Base-by-base conservation (phyloP, 371 early-diverging fungal genomes). In the Mucor mucedo region DNA sequence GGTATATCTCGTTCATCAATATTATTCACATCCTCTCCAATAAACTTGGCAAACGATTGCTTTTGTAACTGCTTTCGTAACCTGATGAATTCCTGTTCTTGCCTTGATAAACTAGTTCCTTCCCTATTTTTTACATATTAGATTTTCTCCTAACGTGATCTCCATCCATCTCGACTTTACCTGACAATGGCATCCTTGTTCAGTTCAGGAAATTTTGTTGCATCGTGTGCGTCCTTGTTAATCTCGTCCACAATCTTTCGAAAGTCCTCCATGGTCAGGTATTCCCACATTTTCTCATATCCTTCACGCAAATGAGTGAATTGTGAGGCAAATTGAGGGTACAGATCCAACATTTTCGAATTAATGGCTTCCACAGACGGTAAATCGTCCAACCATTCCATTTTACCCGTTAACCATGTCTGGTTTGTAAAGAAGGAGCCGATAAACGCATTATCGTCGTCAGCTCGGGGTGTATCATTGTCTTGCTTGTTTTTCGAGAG, bases 1-100 rank as follows among this genome's bases (percentile, higher is more conserved):
- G 91, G 91, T 16, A 91, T 82, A 64, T 91, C 89, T n/a, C 77
- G 73, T 29, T 68, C 73, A 33, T 87, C 79, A 10, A 91, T 72
- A 4, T 84, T 72, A 0, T 65, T 63, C 2, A 75, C 79, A 47
- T 86, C 60, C 5, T 83, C 88, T 7, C 85, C 84, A 54, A 91
- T 89, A 60, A 88, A 89, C 48, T 80, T 71, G 11, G 91, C 90
- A 79, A 91, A 91, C 13, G 79, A 75, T 28, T 68, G 66, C 41
- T 74, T 73, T 53, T 86, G 85, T 16, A 64, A 67, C 55, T 71
- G 69, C 27, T 78, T 82, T 48, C 91, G 79, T 7, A 63, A 69
- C 1, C 49, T 39, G 21, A 79, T 73, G 58, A 85, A 90, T 0
- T 60, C 76, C 3, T 61, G 41, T 54, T 90, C 91, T 53, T 79